Evolutionary conservation across 1,284 basidiomycete genomes (phyloP), one percentile per base, ranked within the genome.

Genomic region (Cutaneotrichosporon cavernicola): DNA sequence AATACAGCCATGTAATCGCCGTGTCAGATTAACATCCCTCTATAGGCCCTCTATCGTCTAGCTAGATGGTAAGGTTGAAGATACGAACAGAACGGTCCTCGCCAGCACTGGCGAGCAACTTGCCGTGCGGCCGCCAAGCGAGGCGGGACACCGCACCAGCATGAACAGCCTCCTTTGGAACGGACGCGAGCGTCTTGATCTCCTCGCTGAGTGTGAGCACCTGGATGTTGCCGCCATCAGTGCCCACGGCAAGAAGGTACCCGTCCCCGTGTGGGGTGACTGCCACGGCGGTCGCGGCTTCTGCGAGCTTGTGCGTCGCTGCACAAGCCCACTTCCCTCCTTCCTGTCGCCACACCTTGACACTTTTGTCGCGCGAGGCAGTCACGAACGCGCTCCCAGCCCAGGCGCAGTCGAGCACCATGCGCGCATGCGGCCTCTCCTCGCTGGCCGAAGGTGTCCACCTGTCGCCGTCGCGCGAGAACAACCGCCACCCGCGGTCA

Each of bases 331-430:
- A 65, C 22, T 8, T 9, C 14, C 11, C 36, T 1, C 47, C 65
- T 6, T 43, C 50, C 30, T n/a, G 13, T 0, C 43, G 8, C 68
- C 68, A 67, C 34, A 69, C 1, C 58, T 85, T 62, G 68, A 92
- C 93, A n/a, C 89, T 92, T 82, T 96, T 98, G 79, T 99, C 96
- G 53, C 97, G 85, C 6, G 94, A 95, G 1, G 92, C 95, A 1
- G 97, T 99, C 2, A 88, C 93, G 76, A 99, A 99, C 65, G 87
- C 84, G 5, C 86, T 86, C 2, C 77, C 73, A 1, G 88, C 83
- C 92, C 94, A 99, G 26, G 88, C 86, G 72, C 89, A 91, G 77
- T 99, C 97, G 91, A 97, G 96, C 47, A 99, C 90, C 74, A 99
- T 97, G 36, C 97, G 86, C 0, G 87, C 85, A 79, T 99, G 96